phyloP scores from a whole-genome alignment of 2,329 filamentous ascomycete genomes.

The Trichoderma citrinoviride region DNA sequence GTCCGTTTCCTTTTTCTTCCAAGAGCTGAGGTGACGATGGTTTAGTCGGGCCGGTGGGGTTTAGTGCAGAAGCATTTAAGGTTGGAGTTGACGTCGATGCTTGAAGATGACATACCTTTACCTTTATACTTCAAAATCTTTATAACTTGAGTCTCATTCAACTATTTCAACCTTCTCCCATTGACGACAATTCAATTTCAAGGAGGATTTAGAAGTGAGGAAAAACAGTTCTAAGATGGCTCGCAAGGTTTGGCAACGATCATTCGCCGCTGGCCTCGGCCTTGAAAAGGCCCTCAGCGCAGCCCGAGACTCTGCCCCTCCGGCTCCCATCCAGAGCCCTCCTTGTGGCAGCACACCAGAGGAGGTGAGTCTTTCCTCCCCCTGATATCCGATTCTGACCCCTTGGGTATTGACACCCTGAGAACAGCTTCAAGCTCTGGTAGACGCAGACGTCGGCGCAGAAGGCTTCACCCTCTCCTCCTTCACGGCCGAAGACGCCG shows the following conservation, averaged over 20 bases:
- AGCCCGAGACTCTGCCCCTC: constrained; percentile 24
- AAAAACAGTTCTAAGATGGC: constrained; percentile 34
- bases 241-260: constrained; percentile 31
- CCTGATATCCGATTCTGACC: background rate
- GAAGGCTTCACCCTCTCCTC: constrained; percentile 46
- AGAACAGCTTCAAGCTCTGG: constrained; percentile 30
- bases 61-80: background rate
- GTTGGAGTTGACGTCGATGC: background rate
- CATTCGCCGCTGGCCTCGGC: constrained; percentile 30
- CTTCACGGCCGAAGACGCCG: constrained; percentile 65
- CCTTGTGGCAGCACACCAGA: constrained; percentile 7
- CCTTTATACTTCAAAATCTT: background rate
- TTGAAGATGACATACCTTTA: background rate
- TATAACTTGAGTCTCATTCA: background rate
- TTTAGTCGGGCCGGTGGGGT: constrained; percentile 10
- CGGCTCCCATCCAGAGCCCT: constrained; percentile 21
- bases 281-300: constrained; percentile 29
- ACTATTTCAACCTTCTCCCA: background rate
- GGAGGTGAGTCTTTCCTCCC: constrained; percentile 15
- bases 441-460: constrained; percentile 32
- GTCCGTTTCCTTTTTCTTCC: background rate
- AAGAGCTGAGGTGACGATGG: background rate
- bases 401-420: background rate
- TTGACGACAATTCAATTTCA: no score
- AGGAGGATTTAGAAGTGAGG: no score